These are phyloP conservation scores for Moricandia moricandioides DNA, from an alignment of 345 rosid species.

Conservation along the genomic window DNA sequence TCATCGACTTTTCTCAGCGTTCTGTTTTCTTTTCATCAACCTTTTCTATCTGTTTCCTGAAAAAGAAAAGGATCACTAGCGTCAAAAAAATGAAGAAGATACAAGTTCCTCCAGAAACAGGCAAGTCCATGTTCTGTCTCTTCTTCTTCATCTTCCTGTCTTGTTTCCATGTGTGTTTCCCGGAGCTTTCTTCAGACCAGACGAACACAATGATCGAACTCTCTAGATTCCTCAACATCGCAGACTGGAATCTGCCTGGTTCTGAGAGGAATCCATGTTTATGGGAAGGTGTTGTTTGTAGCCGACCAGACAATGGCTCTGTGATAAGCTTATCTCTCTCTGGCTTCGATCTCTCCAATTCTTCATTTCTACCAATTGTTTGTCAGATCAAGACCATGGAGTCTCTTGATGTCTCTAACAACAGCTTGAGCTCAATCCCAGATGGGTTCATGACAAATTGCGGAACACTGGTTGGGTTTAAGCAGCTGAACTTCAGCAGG, in stretches of 20 bases:
- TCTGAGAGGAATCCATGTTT: constrained; percentile 46
- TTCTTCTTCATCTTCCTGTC: constrained; percentile 14
- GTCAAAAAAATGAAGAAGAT: constrained; percentile 17
- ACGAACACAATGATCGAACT: constrained; percentile 42
- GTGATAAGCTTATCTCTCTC: constrained; percentile 41
- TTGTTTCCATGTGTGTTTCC: constrained; percentile 31
- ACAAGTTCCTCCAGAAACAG: constrained; percentile 22
- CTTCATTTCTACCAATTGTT: constrained; percentile 43
- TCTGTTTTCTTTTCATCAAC: constrained; percentile 8
- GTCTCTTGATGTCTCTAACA: constrained; percentile 54
- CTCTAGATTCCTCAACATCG: constrained; percentile 27
- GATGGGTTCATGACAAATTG: constrained; percentile 44
- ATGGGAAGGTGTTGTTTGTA: constrained; percentile 61
- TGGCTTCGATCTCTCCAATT: constrained; percentile 39
- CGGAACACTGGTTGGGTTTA: constrained; percentile 44
- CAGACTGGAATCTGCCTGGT: constrained; percentile 42
- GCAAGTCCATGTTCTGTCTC: constrained; percentile 16
- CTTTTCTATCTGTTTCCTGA: neutral
- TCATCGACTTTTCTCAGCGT: neutral
- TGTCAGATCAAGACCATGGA: constrained; percentile 59
- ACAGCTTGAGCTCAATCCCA: constrained; percentile 51
- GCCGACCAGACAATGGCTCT: constrained; percentile 33
- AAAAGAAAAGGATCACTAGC: neutral
- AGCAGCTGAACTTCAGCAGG: constrained; percentile 51
- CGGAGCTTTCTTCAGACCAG: constrained; percentile 44